Evolutionary conservation across 768 basidiomycete genomes (phyloP), one percentile per base, ranked within the genome.

Genomic region (Sarcodon aspratus): DNA sequence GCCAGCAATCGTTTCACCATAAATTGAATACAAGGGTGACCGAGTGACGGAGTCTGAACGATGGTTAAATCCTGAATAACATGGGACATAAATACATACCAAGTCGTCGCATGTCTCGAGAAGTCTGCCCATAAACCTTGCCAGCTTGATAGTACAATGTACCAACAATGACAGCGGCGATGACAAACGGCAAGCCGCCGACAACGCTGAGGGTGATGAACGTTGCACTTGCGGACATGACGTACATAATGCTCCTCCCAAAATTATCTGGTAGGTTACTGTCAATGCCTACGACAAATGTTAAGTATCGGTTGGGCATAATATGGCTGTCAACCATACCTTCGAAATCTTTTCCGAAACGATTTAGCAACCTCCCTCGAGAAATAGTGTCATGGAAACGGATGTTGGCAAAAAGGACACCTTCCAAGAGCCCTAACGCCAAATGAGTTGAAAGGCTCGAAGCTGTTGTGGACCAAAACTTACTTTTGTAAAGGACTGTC

Each of bases 381-480:
- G 84, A 88, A 2, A 89, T 78, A 0, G 92, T 96, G 59, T 96
- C 93, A 56, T 95, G 93, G 72, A 96, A 95, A 37, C 92, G 78
- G 49, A 95, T 82, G 43, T 89, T 79, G 8, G 91, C 88, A 57
- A 93, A 93, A 1, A 96, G 68, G 3, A 95, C 82, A 1, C 80
- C 63, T 58, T 94, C 85, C 27, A 94, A 67, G 35, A 94, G 71
- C 34, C 70, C n/a, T n/a, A n/a, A 78, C 74, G 21, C 15, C 12
- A 12, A 35, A 35, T 36, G 0, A 11, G 35, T 50, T 9, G 49
- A 40, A 13, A 55, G 21, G 4, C 3, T 13, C 62, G 36, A 66
- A 58, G 45, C 48, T 40, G 21, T 3, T 9, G 45, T 40, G 42
- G 15, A 34, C n/a, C 27, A 12, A 18, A 17, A n/a, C 50, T 33